These are phyloP conservation scores for Juncus effusus DNA, from an alignment of 176 grass and related monocot species.

Conservation along the genomic window DNA sequence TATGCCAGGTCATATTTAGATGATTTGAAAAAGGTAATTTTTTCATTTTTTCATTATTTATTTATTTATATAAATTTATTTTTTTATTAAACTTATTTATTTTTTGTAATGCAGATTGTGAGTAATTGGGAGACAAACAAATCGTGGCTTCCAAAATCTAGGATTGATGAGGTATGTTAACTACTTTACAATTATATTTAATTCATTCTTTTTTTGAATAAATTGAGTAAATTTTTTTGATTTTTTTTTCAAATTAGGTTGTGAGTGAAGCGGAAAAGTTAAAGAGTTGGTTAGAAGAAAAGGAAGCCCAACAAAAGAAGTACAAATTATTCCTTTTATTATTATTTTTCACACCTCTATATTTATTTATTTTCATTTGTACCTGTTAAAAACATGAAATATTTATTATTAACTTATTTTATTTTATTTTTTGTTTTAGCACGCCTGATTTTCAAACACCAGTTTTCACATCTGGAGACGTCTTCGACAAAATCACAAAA, in stretches of 20 bases:
- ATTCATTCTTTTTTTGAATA: conserved; percentile 28
- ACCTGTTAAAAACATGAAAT: not conserved
- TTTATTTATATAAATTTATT: not conserved
- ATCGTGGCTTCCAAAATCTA: conserved; percentile 82
- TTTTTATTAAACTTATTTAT: not conserved
- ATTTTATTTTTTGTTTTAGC: conserved; percentile 31
- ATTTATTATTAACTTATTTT: conserved; percentile 7
- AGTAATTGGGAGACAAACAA: conserved; percentile 88
- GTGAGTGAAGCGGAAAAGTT: conserved; percentile 71
- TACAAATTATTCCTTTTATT: conserved; percentile 24
- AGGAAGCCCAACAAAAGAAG: conserved; percentile 85
- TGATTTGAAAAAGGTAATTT: conserved; percentile 67
- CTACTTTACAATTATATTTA: conserved; percentile 15
- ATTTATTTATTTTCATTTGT: conserved; percentile 1
- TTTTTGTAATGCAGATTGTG: conserved; percentile 55
- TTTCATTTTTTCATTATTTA: no score
- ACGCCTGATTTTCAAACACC: conserved; percentile 49
- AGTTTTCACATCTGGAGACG: conserved; percentile 82
- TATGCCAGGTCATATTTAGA: conserved; percentile 62
- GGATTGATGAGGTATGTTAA: conserved; percentile 74
- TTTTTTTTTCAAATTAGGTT: conserved; percentile 41
- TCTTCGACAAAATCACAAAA: conserved; percentile 54
- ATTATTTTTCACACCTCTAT: no score
- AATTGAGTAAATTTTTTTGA: conserved; percentile 14
- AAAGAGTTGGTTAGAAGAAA: conserved; percentile 78